These are phyloP conservation scores for Dendrostoma leiphaemia DNA, from an alignment of 2,329 filamentous ascomycete species.

Conservation along the genomic window DNA sequence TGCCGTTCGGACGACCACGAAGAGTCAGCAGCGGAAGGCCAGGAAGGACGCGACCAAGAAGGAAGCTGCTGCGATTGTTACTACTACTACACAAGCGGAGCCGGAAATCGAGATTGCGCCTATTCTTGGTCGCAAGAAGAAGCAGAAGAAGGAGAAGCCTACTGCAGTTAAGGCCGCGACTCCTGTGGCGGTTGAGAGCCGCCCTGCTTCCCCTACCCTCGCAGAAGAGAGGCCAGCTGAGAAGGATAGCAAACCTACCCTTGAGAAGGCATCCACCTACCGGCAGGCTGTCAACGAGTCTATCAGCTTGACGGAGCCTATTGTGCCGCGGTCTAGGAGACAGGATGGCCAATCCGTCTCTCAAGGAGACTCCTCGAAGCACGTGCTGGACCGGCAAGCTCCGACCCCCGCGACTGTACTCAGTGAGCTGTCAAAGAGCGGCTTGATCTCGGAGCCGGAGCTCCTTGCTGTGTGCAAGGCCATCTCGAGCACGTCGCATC, in stretches of 20 bases:
- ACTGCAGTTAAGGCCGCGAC: conserved; percentile 19
- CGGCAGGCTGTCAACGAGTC: conserved; percentile 20
- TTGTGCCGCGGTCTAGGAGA: conserved; percentile 11
- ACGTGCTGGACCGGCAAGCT: conserved; percentile 8
- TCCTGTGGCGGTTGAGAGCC: conserved; percentile 12
- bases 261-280: conserved; percentile 16
- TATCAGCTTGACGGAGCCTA: conserved; percentile 16
- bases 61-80: conserved; percentile 54
- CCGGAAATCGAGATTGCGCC: conserved; percentile 62
- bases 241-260: conserved; percentile 2
- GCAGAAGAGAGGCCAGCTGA: conserved; percentile 13
- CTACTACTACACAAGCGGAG: conserved; percentile 46
- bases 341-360: conserved; percentile 11
- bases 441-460: conserved; percentile 23
- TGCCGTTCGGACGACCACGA: conserved; percentile 67
- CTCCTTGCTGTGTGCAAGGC: conserved; percentile 40
- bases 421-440: conserved; percentile 18
- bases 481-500: conserved; percentile 28
- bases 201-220: conserved; percentile 8
- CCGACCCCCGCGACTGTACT: conserved; percentile 12
- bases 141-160: conserved; percentile 74
- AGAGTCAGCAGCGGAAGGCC: conserved; percentile 77
- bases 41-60: conserved; percentile 66
- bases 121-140: conserved; percentile 79
- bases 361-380: conserved; percentile 6